phyloP scores from a whole-genome alignment of 2,329 filamentous ascomycete species.

The Exophiala sp. region DNA sequence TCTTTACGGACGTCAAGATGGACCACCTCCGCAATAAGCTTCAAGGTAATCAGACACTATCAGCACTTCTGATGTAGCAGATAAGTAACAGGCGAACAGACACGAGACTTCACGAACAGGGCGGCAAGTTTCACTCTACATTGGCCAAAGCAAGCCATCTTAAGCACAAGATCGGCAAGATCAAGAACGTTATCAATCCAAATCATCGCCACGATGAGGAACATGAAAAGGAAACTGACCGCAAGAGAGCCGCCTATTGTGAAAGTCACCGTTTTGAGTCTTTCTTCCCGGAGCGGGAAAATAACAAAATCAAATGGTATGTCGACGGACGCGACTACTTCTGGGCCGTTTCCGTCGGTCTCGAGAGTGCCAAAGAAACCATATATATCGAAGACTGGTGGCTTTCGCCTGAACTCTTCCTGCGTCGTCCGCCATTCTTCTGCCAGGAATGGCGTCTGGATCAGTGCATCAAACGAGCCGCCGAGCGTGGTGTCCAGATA shows the following conservation, averaged over 20 bases:
- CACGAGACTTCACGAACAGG: conserved; percentile 33
- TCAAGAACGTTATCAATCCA: conserved; percentile 69
- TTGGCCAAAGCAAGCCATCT: conserved; percentile 55
- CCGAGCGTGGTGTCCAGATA: conserved; percentile 91
- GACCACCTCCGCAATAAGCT: conserved; percentile 27
- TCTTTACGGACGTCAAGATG: conserved; percentile 15
- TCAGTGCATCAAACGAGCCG: conserved; percentile 78
- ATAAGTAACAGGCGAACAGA: conserved; percentile 28
- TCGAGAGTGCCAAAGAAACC: conserved; percentile 85
- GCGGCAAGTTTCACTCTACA: conserved; percentile 24
- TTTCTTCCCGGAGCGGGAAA: conserved; percentile 81
- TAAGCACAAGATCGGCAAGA: conserved; percentile 63
- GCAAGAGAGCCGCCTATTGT: conserved; percentile 68
- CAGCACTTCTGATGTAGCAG: not conserved
- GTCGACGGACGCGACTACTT: conserved; percentile 95
- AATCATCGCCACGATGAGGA: conserved; percentile 93
- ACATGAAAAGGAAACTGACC: conserved; percentile 80
- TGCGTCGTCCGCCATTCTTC: conserved; percentile 76
- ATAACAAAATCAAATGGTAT: conserved; percentile 93
- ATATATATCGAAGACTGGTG: conserved; percentile 99
- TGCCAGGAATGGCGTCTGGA: conserved; percentile 87
- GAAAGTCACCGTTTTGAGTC: conserved; percentile 81
- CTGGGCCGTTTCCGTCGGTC: conserved; percentile 83
- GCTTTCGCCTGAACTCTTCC: conserved; percentile 69
- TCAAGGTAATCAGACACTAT: conserved; percentile 19